Percentiles rank a stretch among this genome's conserved stretches.
Evolutionary conservation across 2,329 filamentous ascomycete species (phyloP).

Genomic region (Paraconiothyrium brasiliense): DNA sequence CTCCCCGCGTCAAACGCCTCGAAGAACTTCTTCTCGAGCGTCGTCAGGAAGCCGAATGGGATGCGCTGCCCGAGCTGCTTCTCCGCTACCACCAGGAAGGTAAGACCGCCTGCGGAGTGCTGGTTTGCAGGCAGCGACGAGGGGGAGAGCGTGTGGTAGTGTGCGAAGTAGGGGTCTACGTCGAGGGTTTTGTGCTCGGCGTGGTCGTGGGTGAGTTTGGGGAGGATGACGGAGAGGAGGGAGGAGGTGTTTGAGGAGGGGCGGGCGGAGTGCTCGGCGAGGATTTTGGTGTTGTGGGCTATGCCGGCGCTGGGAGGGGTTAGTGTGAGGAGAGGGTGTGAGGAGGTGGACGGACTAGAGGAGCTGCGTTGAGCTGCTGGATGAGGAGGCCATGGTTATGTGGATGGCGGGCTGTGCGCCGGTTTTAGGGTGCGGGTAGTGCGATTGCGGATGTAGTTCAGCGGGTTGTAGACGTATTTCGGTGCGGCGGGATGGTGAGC

Average conservation of each 20-base stretch:
- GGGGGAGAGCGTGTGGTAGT: conserved; percentile 90
- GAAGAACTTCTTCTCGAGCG: conserved; percentile 89
- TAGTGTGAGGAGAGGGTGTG: neutral
- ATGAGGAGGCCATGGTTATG: conserved; percentile 50
- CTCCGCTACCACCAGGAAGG: conserved; percentile 89
- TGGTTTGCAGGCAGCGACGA: conserved; percentile 64
- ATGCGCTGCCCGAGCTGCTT: conserved; percentile 84
- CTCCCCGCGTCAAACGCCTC: conserved; percentile 69
- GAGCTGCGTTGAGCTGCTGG: conserved; percentile 46
- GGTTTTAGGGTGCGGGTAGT: neutral
- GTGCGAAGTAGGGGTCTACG: conserved; percentile 89
- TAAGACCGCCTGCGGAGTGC: conserved; percentile 79
- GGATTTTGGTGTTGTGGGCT: conserved; percentile 90
- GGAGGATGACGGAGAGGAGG: conserved; percentile 91
- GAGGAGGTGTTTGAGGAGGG: conserved; percentile 84
- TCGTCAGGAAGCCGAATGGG: conserved; percentile 90
- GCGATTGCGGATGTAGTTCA: neutral
- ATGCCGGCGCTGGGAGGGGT: conserved; percentile 79
- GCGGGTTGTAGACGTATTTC: too few species aligned
- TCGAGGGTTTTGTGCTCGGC: conserved; percentile 94
- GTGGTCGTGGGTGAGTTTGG: conserved; percentile 84
- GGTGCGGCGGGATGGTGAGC: neutral
- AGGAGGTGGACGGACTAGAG: conserved; percentile 45
- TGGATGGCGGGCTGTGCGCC: neutral
- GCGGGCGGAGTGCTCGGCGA: conserved; percentile 89